Evolutionary conservation across 2,329 filamentous ascomycete species (phyloP).

Genomic region (Epicoccum nigrum): DNA sequence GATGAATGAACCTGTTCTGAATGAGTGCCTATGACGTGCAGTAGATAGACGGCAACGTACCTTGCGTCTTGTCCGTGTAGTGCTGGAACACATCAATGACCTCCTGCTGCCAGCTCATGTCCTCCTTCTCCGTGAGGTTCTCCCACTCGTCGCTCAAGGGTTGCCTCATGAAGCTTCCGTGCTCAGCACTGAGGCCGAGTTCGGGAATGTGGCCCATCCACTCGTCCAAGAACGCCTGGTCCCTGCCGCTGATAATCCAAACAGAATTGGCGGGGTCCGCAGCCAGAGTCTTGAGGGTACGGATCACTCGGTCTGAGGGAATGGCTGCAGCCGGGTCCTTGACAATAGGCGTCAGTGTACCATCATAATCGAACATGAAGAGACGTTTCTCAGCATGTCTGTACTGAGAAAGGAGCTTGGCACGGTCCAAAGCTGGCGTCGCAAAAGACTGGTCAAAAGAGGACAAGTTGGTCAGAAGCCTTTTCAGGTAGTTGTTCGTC

Average conservation of each 20-base stretch:
- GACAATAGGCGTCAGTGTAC: conserved; percentile 92
- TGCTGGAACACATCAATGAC: conserved; percentile 84
- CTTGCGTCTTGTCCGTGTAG: conserved; percentile 85
- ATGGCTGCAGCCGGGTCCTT: conserved; percentile 88
- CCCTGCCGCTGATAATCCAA: conserved; percentile 98
- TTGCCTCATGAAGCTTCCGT: conserved; percentile 91
- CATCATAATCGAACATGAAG: conserved; percentile 99
- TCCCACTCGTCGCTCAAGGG: conserved; percentile 81
- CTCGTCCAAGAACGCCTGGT: conserved; percentile 87
- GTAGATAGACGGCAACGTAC: conserved; percentile 55
- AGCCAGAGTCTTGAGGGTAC: conserved; percentile 78
- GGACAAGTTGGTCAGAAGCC: conserved; percentile 78
- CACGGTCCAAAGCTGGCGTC: conserved; percentile 81
- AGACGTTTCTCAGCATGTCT: conserved; percentile 76
- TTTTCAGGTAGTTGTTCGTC: conserved; percentile 79
- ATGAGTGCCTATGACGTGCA: conserved; percentile 17
- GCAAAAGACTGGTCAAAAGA: conserved; percentile 75
- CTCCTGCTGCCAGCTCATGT: conserved; percentile 92
- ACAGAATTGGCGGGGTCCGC: conserved; percentile 82
- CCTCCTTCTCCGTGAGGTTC: conserved; percentile 82
- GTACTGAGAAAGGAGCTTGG: conserved; percentile 75
- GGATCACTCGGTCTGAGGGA: conserved; percentile 81
- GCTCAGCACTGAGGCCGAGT: conserved; percentile 94
- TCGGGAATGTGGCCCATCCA: conserved; percentile 90
- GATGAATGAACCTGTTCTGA: conserved; percentile 75